Percentiles rank a stretch among this genome's conserved stretches.
phyloP scores from a whole-genome alignment of 768 basidiomycete genomes.

The Guyanaporus albipodus region DNA sequence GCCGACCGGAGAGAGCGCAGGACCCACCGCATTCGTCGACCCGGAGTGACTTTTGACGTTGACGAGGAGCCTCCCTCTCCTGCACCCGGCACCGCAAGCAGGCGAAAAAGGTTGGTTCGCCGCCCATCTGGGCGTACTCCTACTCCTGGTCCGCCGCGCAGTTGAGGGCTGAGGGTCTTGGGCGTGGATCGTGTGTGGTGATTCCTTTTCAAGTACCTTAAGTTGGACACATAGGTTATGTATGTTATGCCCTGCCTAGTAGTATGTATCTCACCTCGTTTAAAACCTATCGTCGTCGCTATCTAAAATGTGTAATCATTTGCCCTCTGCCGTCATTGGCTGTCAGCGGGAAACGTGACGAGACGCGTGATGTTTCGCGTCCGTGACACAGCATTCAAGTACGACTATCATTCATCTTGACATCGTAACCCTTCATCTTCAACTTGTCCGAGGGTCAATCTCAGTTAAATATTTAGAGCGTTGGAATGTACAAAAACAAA shows the following conservation, averaged over 20 bases:
- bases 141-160: conserved; percentile 22
- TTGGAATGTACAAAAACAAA: conserved; percentile 21
- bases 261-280: conserved; percentile 21
- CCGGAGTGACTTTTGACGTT: conserved; percentile 65
- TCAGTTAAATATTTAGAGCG: neutral
- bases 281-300: conserved; percentile 13
- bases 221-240: conserved; percentile 16
- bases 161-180: conserved; percentile 19
- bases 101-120: conserved; percentile 27
- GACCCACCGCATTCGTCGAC: conserved; percentile 43
- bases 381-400: conserved; percentile 8
- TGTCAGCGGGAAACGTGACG: conserved; percentile 11
- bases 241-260: conserved; percentile 30
- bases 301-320: conserved; percentile 10
- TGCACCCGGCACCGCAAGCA: conserved; percentile 20
- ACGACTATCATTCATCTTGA: neutral
- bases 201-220: conserved; percentile 23
- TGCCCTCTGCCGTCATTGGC: neutral
- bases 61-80: conserved; percentile 50
- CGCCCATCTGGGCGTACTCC: conserved; percentile 27
- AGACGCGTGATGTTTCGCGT: conserved; percentile 27
- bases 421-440: too few relatives aligned
- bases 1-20: conserved; percentile 40
- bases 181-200: neutral
- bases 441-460: too few relatives aligned